Base-by-base conservation (phyloP, 805 yeast species). In the Metschnikowia continentalis region DNA sequence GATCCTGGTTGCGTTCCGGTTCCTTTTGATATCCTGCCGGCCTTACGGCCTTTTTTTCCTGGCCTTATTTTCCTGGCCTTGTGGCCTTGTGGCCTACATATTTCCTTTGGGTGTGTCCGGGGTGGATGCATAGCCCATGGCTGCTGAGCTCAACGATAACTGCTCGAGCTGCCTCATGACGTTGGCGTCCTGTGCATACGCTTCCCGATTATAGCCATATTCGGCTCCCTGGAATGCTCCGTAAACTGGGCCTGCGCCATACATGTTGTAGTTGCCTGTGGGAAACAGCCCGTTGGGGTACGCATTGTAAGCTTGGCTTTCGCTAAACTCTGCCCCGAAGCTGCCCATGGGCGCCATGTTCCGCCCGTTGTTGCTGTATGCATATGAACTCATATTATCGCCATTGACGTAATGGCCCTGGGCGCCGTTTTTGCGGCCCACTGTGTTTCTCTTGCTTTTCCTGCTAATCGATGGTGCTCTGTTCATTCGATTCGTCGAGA, bases 121-220 rank as follows among this genome's bases (percentile, higher is more conserved):
- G 48, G 67, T 70, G 7, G 78, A 72, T 47, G 68, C 67, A 53
- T 75, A 75, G 2, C 78, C 79, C 65, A 74, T 57, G 5, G 79
- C 78, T 2, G 76, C 79, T 3, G 79, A 74, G 46, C 74, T 72
- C 51, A 75, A 62, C 3, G 78, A 72, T 35, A 75, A 60, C 53
- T 72, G 77, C 57, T 75, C 78, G 55, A 75, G 71, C 54, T 75
- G 79, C 53, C 71, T 73, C 76, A 75, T 71, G 8, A 74, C 72
- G 14, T 65, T 68, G 35, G 64, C 48, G 32, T 55, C 59, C 37
- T 50, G 55, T 7, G 19, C 23, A 10, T 47, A 48, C 8, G 46
- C 51, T 14, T 40, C 43, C 11, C 17, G 33, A 22, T 15, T 40
- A 22, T 26, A 40, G n/a, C 42, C 42, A 39, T 39, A 39, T n/a